Evolutionary conservation across 768 basidiomycete genomes (phyloP).

Genomic region (Rhodotorula paludigena): DNA sequence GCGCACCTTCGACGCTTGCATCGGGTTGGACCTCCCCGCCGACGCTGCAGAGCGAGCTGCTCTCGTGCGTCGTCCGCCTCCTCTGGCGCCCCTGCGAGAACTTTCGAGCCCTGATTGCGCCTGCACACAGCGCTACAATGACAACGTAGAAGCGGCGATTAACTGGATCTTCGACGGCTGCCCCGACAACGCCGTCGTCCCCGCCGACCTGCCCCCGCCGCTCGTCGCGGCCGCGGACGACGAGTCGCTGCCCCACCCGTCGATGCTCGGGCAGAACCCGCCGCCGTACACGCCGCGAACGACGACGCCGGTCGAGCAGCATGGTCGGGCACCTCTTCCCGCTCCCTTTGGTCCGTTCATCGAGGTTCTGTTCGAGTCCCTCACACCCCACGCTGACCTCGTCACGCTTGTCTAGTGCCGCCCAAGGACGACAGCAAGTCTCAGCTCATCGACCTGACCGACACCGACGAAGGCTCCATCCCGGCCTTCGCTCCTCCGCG

Average conservation of each 20-base stretch:
- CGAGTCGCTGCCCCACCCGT: not conserved
- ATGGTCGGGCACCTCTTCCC: not conserved
- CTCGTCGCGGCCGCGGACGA: not conserved
- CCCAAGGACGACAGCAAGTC: not conserved
- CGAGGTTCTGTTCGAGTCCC: not conserved
- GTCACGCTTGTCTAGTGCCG: not conserved
- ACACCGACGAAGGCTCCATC: not conserved
- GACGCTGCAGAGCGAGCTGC: not conserved
- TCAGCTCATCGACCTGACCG: slow-evolving; percentile 24
- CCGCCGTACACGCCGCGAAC: not conserved
- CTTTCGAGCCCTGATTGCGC: no score
- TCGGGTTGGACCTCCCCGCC: slow-evolving; percentile 21
- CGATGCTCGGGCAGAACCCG: not conserved
- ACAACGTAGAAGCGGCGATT: not conserved
- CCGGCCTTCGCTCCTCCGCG: not conserved
- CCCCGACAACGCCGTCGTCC: no score
- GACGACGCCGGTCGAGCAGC: not conserved
- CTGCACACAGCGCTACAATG: no score
- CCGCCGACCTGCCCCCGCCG: not conserved
- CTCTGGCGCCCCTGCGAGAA: not conserved
- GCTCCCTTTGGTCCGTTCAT: not conserved
- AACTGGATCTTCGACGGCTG: slow-evolving; percentile 9
- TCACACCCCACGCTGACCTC: not conserved
- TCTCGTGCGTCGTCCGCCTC: not conserved
- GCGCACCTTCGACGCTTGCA: not conserved